These are phyloP conservation scores for Blastocladiella emersonii DNA, from an alignment of 371 early-diverging fungal species.

Conservation along the genomic window DNA sequence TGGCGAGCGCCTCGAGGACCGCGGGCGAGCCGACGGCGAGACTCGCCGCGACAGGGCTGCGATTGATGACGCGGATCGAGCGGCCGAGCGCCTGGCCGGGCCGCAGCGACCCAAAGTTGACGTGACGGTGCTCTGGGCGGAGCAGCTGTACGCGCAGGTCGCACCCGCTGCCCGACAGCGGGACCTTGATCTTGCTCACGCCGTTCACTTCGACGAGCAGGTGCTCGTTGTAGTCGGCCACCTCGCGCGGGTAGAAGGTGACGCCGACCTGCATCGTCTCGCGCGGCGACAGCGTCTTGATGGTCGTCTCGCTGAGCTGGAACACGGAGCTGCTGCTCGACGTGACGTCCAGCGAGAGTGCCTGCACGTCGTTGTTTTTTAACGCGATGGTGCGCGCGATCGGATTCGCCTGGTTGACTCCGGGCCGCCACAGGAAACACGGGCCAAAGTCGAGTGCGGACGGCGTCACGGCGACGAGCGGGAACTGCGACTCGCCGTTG, in stretches of 20 bases:
- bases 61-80: constrained; percentile 26
- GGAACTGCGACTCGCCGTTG: constrained; percentile 20
- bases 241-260: constrained; percentile 26
- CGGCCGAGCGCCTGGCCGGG: constrained; percentile 20
- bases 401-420: constrained; percentile 15
- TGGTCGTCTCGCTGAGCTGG: constrained; percentile 16
- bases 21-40: constrained; percentile 24
- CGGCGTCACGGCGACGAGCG: constrained; percentile 21
- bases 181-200: constrained; percentile 8
- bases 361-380: constrained; percentile 28
- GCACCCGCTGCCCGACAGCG: neutral
- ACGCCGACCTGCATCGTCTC: constrained; percentile 19
- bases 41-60: constrained; percentile 22
- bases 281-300: constrained; percentile 20
- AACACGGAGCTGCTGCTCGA: constrained; percentile 13
- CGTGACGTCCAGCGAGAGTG: constrained; percentile 25
- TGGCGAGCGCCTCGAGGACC: constrained; percentile 4
- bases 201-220: constrained; percentile 31
- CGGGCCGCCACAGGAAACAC: constrained; percentile 22
- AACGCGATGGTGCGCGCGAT: constrained; percentile 14
- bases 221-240: constrained; percentile 16
- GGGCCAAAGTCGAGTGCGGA: constrained; percentile 27
- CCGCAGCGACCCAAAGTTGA: constrained; percentile 32
- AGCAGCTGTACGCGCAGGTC: constrained; percentile 2
- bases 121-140: constrained; percentile 1